Base-by-base conservation (phyloP, 116 monocot species). In the Thalassia testudinum region DNA sequence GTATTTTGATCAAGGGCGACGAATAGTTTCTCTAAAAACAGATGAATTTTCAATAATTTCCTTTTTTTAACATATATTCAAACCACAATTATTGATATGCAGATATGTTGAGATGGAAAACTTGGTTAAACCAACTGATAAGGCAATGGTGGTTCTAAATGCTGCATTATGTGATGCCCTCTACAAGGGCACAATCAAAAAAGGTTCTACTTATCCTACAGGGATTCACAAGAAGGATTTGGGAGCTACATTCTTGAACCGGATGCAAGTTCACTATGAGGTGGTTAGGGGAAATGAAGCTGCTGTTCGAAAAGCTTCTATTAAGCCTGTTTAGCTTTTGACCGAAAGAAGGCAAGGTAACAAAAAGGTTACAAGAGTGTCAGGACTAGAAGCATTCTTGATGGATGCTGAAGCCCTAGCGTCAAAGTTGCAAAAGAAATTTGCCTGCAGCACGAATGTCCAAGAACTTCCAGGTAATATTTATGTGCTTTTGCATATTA, bases 351-450 rank as follows among this genome's bases (percentile, higher is more conserved):
- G 95, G 38, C 95, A 95, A 45, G 95, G 95, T 1, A 95, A 83
- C 62, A 95, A 95, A 76, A 95, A 95, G 60, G 76, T 95, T 59
- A 95, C 95, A 18, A 74, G 68, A 52, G 70, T 95, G 24, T 81
- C 88, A 21, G 88, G 95, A 19, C 7, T 95, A n/a, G 95, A 95
- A 43, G 62, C 76, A 37, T 95, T 95, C 56, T 73, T 95, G 56
- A 52, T 95, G 64, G 81, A 85, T 58, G 76, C 95, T 23, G 95
- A 95, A 42, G 65, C 68, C 15, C 60, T 95, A 42, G 84, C 88
- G 24, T 80, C 88, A 26, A 85, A 95, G 55, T 64, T 95, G 10
- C 95, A 95, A 63, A 95, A 88, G 77, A 95, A 95, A 63, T 95
- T 95, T 66, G 95, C 95, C 12, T 95, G 95, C 63, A 95, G 95